A percentile compares a stretch with the other conserved stretches of the same genome.
Evolutionary conservation across 495 filamentous ascomycete species (phyloP).

Genomic region (Cairneyella variabilis): DNA sequence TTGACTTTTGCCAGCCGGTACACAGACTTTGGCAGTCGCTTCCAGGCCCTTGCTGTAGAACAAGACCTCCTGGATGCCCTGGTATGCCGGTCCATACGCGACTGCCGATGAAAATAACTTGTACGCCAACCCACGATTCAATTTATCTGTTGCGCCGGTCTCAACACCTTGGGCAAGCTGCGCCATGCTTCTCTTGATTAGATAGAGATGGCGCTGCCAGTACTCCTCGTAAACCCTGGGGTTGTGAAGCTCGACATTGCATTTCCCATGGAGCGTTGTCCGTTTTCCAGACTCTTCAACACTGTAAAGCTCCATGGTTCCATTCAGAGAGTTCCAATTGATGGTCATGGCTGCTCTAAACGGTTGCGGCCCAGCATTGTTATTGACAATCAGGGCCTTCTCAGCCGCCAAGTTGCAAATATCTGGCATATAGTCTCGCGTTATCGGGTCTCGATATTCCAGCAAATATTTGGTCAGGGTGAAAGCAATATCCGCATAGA

Average conservation of each 20-base stretch:
- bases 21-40: slow-evolving; percentile 63
- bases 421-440: neutral
- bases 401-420: neutral
- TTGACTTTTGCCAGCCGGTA: slow-evolving; percentile 31
- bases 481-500: slow-evolving; percentile 60
- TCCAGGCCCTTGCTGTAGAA: slow-evolving; percentile 59
- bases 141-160: slow-evolving; percentile 34
- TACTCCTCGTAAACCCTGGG: slow-evolving; percentile 42
- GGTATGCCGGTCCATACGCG: slow-evolving; percentile 61
- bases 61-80: slow-evolving; percentile 70
- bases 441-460: neutral
- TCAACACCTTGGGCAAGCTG: slow-evolving; percentile 47
- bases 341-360: neutral
- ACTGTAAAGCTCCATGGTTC: neutral
- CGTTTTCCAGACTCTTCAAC: slow-evolving; percentile 3
- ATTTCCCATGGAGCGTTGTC: slow-evolving; percentile 42
- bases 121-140: slow-evolving; percentile 59
- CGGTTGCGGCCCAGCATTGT: neutral
- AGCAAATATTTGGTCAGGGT: neutral
- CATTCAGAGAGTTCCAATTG: neutral
- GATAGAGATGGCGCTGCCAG: slow-evolving; percentile 48
- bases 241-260: slow-evolving; percentile 42
- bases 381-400: neutral
- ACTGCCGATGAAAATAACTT: slow-evolving; percentile 65
- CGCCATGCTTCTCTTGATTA: slow-evolving; percentile 47